phyloP scores from a whole-genome alignment of 768 basidiomycete species.

The Boletales sp. region DNA sequence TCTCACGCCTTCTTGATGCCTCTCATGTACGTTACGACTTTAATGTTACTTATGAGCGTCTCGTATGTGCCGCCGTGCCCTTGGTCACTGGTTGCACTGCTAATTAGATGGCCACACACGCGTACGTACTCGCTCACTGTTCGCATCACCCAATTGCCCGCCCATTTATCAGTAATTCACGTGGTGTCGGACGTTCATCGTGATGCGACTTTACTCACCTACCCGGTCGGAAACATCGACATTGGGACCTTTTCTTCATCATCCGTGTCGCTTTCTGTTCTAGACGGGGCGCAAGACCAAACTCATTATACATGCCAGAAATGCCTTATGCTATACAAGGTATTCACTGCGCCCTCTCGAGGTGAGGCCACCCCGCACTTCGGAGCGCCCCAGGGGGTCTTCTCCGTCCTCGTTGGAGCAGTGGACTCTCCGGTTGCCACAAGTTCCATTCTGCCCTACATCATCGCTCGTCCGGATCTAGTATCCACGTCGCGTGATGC shows the following conservation, averaged over 20 bases:
- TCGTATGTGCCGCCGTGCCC: not conserved
- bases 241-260: not conserved
- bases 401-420: not conserved
- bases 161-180: too few species aligned
- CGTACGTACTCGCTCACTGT: too few species aligned
- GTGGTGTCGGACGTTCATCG: too few species aligned
- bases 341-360: not conserved
- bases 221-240: too few species aligned
- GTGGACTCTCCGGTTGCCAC: not conserved
- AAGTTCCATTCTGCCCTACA: not conserved
- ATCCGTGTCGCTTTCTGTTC: not conserved
- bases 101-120: not conserved
- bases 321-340: not conserved
- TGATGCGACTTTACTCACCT: too few species aligned
- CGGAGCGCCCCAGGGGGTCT: not conserved
- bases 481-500: not conserved
- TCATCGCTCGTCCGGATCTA: not conserved
- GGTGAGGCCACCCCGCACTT: not conserved
- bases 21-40: constrained; percentile 9
- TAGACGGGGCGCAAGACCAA: not conserved
- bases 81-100: not conserved
- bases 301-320: not conserved
- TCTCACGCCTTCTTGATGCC: constrained; percentile 3
- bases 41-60: constrained; percentile 4
- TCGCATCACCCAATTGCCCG: too few species aligned